Evolutionary conservation across 805 yeast genomes (phyloP).

Genomic region (Ogataea glucozyma): DNA sequence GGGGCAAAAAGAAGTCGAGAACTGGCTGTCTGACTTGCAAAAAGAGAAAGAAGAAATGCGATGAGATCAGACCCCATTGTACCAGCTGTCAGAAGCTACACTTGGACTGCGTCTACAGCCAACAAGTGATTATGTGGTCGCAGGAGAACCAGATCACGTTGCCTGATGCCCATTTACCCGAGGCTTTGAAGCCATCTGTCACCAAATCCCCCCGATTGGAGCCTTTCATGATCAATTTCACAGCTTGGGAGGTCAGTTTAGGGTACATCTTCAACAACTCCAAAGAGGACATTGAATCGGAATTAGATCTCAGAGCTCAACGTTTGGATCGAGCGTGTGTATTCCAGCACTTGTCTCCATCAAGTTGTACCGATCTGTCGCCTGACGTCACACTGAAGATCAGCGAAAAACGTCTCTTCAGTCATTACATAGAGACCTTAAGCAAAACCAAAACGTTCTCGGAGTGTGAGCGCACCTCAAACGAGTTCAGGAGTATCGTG

Average conservation of each 20-base stretch:
- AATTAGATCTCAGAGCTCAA: not conserved
- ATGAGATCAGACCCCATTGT: conserved; percentile 27
- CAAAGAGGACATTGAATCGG: not conserved
- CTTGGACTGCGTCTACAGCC: conserved; percentile 23
- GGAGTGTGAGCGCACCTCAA: conserved; percentile 10
- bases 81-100: conserved; percentile 22
- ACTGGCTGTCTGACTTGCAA: conserved; percentile 46
- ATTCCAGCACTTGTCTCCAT: too few relatives aligned
- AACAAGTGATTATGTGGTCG: conserved; percentile 22
- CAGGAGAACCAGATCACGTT: conserved; percentile 17
- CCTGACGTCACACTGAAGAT: not conserved
- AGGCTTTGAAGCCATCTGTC: not conserved
- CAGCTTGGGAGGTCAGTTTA: conserved; percentile 17
- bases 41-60: conserved; percentile 43
- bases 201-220: conserved; percentile 1
- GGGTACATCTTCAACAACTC: conserved; percentile 11
- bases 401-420: conserved; percentile 21
- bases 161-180: not conserved
- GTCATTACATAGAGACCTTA: conserved; percentile 24
- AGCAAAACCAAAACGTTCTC: conserved; percentile 29
- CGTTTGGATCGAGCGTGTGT: too few relatives aligned
- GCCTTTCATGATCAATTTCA: conserved; percentile 13
- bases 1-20: conserved; percentile 19
- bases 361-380: not conserved
- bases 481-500: conserved; percentile 29